phyloP scores from a whole-genome alignment of 306 rosid genomes.

The Lotus japonicus region DNA sequence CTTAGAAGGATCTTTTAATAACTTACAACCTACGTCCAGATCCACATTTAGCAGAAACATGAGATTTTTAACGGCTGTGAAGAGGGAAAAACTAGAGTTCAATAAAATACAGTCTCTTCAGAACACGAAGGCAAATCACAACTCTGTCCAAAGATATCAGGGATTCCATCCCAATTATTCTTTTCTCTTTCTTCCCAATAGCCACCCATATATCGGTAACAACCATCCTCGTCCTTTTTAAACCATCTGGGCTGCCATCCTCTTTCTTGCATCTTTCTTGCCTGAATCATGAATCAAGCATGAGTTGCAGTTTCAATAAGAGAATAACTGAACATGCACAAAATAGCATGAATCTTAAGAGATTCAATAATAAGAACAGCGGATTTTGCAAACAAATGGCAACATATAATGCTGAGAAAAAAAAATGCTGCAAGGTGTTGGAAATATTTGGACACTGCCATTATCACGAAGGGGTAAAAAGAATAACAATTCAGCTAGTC shows the following conservation, averaged over 20 bases:
- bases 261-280: slow-evolving; percentile 93
- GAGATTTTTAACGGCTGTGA: background rate
- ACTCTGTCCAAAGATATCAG: slow-evolving; percentile 78
- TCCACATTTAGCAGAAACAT: slow-evolving; percentile 19
- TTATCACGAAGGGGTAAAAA: background rate
- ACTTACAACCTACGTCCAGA: slow-evolving; percentile 34
- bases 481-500: background rate
- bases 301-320: slow-evolving; percentile 4
- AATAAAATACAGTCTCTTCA: slow-evolving; percentile 35
- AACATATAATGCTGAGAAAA: background rate
- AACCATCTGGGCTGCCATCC: slow-evolving; percentile 99
- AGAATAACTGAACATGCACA: background rate
- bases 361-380: background rate
- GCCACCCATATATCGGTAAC: slow-evolving; percentile 74
- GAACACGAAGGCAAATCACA: slow-evolving; percentile 58
- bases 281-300: slow-evolving; percentile 43
- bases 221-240: slow-evolving; percentile 76
- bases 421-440: background rate
- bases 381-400: background rate
- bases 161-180: slow-evolving; percentile 68
- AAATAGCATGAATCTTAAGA: background rate
- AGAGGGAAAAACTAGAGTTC: slow-evolving; percentile 6
- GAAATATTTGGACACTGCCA: background rate
- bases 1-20: slow-evolving; percentile 8
- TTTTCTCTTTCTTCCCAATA: slow-evolving; percentile 90